These are phyloP conservation scores for Leccinum variicolor DNA, from an alignment of 768 basidiomycete species.

Conservation along the genomic window DNA sequence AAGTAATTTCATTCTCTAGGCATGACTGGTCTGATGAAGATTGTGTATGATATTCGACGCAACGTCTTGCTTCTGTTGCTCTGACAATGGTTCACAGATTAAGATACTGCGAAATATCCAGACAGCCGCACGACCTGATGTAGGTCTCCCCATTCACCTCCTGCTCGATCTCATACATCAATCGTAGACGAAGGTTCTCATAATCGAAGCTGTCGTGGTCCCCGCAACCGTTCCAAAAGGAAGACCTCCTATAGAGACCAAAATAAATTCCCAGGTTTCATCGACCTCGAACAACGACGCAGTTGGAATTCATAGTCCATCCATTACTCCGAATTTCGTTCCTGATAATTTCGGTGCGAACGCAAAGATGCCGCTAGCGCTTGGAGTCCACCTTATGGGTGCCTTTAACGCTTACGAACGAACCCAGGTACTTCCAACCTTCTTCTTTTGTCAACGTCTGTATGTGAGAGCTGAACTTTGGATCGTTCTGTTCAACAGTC, in stretches of 20 bases:
- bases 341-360: slow-evolving; percentile 1
- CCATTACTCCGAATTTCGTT: not conserved
- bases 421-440: not conserved
- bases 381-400: not conserved
- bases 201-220: not conserved
- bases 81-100: not conserved
- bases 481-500: not conserved
- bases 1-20: not conserved
- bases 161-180: not conserved
- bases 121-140: not conserved
- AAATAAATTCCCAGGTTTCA: not conserved
- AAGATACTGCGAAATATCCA: not conserved
- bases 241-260: not conserved
- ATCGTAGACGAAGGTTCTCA: slow-evolving; percentile 1
- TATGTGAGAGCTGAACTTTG: not conserved
- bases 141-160: not conserved
- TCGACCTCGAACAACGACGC: not conserved
- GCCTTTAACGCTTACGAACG: not conserved
- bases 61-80: not conserved
- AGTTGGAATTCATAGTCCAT: not conserved
- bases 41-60: not conserved
- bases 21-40: slow-evolving; percentile 3
- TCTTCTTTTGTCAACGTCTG: not conserved
- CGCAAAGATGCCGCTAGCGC: not conserved
- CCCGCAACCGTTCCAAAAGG: slow-evolving; percentile 1